Evolutionary conservation across 2,329 filamentous ascomycete species (phyloP), one percentile per base, ranked within the genome.

Genomic region (Ascochyta clinopodiicola): DNA sequence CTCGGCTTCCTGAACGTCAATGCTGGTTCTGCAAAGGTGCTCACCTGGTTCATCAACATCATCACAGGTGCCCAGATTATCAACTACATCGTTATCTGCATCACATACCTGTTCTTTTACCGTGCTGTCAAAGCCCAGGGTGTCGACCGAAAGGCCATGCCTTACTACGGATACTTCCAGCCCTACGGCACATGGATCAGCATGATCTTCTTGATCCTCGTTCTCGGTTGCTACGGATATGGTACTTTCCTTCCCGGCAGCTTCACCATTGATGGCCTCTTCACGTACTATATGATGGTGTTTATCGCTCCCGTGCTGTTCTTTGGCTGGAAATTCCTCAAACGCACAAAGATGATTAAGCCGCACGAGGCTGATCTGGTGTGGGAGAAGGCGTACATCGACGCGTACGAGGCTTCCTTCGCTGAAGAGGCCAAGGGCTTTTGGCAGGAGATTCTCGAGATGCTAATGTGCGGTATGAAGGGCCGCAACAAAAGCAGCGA

Each of bases 1-100:
- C 78, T 94, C 6, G 83, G 86, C 3, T 94, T 92, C 74, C 78
- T 92, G 37, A 88, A 92, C 72, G 82, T 92, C n/a, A 87, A 84
- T 15, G 81, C 84, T 53, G 80, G 81, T 46, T 81, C 86, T 0
- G 82, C 88, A 2, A 84, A 87, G n/a, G 90, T 92, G 0, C 78
- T 92, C 55, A 80, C 81, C 48, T 92, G 89, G 88, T 87, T 92
- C 61, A 84, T 90, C 22, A 88, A 84, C 50, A 74, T 90, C 69
- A 81, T 90, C n/a, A 91, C 89, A 9, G 87, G 89, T 0, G 89
- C 88, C 0, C 86, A 90, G 64, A 60, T 71, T 34, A 61, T 71
- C 49, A 62, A 70, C 55, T 71, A 67, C 57, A 62, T 67, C 35
- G 79, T 84, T 66, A 85, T 85, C 71, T 76, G 75, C 45, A 70